phyloP scores from a whole-genome alignment of 768 basidiomycete genomes.

The Phylloporus arenicola region DNA sequence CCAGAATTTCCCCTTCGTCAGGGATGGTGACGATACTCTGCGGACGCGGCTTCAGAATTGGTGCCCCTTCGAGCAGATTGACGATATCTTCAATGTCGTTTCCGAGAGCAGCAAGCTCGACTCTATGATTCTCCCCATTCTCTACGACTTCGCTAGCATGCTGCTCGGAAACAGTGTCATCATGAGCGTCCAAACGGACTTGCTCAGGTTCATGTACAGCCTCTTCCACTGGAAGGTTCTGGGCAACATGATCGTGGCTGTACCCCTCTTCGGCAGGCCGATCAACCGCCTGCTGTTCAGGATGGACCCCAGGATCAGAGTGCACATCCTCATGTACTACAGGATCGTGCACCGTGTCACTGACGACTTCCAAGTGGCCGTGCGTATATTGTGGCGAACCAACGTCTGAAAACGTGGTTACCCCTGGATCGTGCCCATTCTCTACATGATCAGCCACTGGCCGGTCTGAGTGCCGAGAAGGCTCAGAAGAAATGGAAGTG shows the following conservation, averaged over 20 bases:
- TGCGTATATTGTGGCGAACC: slow-evolving; percentile 18
- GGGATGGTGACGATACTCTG: slow-evolving; percentile 46
- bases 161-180: slow-evolving; percentile 5
- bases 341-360: slow-evolving; percentile 7
- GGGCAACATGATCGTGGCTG: slow-evolving; percentile 3
- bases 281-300: slow-evolving; percentile 9
- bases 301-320: slow-evolving; percentile 7
- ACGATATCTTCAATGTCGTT: slow-evolving; percentile 62
- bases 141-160: slow-evolving; percentile 3
- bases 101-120: slow-evolving; percentile 11
- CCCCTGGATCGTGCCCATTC: slow-evolving; percentile 24
- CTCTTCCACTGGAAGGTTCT: slow-evolving; percentile 4
- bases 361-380: slow-evolving; percentile 13
- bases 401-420: slow-evolving; percentile 8
- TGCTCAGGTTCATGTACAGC: slow-evolving; percentile 5
- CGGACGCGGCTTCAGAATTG: slow-evolving; percentile 36
- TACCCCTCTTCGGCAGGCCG: slow-evolving; percentile 6
- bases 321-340: slow-evolving; percentile 4
- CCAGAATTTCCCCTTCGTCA: slow-evolving; percentile 51
- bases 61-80: slow-evolving; percentile 49
- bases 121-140: slow-evolving; percentile 9
- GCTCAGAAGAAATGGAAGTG: slow-evolving; percentile 25
- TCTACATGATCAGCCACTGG: slow-evolving; percentile 16
- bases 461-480: slow-evolving; percentile 15
- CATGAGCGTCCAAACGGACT: slow-evolving; percentile 6